These are phyloP conservation scores for Linderniella brevidens DNA, from an alignment of 257 asterid species.

Conservation along the genomic window DNA sequence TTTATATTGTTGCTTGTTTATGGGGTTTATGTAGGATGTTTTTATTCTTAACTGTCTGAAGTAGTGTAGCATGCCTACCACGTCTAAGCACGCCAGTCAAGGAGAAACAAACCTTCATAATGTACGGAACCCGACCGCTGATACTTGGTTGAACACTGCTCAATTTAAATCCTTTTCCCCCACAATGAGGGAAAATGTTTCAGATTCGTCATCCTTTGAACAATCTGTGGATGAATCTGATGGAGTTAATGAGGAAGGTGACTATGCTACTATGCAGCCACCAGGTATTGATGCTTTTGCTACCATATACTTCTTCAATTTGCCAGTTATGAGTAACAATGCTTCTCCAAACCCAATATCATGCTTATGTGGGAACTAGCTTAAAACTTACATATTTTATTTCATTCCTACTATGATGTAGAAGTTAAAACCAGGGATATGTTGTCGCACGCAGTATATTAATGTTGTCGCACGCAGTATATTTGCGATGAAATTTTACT, in stretches of 20 bases:
- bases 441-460: too few species aligned
- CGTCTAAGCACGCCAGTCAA: conserved; percentile 19
- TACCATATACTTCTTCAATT: background rate
- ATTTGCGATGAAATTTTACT: too few species aligned
- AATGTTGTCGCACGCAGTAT: too few species aligned
- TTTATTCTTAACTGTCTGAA: background rate
- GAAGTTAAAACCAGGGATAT: too few species aligned
- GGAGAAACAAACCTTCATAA: conserved; percentile 19
- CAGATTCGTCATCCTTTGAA: conserved; percentile 57
- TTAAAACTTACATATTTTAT: too few species aligned
- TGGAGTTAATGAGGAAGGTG: conserved; percentile 42
- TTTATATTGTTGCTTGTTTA: too few species aligned
- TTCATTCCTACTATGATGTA: too few species aligned
- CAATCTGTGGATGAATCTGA: conserved; percentile 53
- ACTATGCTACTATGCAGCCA: conserved; percentile 23
- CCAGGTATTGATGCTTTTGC: background rate
- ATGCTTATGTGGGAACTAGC: too few species aligned
- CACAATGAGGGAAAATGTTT: conserved; percentile 28
- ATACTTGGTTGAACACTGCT: conserved; percentile 32
- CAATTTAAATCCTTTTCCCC: conserved; percentile 22
- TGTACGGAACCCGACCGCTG: conserved; percentile 25
- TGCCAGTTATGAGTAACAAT: too few species aligned
- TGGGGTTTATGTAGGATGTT: too few species aligned
- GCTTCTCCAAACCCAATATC: too few species aligned
- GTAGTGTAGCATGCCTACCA: conserved; percentile 36